Conservation (phyloP, 2,329 filamentous ascomycete species). For the Dendryphion nanum region DNA sequence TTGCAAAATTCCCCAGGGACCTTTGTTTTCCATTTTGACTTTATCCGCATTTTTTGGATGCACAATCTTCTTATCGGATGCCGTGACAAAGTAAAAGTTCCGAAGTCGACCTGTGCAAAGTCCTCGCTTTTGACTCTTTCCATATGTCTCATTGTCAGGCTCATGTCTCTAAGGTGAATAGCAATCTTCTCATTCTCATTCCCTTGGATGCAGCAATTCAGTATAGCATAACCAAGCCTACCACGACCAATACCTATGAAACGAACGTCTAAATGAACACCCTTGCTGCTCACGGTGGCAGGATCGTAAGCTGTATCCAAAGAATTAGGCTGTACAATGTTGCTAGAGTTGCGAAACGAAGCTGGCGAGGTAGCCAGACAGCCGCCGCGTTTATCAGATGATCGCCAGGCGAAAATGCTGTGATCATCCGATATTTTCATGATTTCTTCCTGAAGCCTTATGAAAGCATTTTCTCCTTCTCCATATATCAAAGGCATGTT, state of each 20-base stretch:
- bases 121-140: background rate
- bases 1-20: background rate
- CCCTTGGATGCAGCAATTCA: background rate
- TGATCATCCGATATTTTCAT: conserved; percentile 1
- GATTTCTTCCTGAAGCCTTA: conserved; percentile 1
- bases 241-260: background rate
- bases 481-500: background rate
- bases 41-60: background rate
- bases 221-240: background rate
- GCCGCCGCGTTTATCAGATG: background rate
- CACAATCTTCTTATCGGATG: background rate
- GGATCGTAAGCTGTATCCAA: background rate
- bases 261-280: background rate
- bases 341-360: background rate
- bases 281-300: no score
- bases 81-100: background rate
- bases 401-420: background rate
- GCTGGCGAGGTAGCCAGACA: background rate
- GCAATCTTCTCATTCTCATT: background rate
- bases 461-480: background rate
- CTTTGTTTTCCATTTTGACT: background rate
- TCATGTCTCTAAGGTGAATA: background rate
- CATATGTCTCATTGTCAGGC: background rate
- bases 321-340: background rate
- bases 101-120: background rate